A percentile compares a stretch with the other conserved stretches of the same genome.
Conservation (phyloP, 2,329 filamentous ascomycete genomes). For the Grosmannia clavigera region DNA sequence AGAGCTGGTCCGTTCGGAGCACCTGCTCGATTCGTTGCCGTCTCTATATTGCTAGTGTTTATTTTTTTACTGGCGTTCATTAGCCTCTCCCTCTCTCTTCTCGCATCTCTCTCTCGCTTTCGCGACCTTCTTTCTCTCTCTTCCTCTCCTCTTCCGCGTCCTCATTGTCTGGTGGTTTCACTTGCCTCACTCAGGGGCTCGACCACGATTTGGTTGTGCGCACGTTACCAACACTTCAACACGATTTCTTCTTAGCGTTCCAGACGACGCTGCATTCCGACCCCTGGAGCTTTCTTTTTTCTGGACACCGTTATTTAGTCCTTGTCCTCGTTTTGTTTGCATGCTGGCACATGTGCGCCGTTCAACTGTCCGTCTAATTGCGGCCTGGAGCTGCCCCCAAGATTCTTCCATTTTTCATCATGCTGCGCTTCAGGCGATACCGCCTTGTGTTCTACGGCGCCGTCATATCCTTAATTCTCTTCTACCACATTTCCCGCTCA, state of each 20-base stretch:
- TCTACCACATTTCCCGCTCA: constrained; percentile 36
- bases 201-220: not conserved
- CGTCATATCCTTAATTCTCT: constrained; percentile 39
- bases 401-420: constrained; percentile 15
- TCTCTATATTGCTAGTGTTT: too few relatives aligned
- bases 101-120: too few relatives aligned
- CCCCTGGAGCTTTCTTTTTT: too few relatives aligned
- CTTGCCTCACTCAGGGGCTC: not conserved
- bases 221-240: not conserved
- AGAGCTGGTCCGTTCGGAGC: too few relatives aligned
- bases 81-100: too few relatives aligned
- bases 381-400: not conserved
- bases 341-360: too few relatives aligned
- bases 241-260: not conserved
- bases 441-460: constrained; percentile 46
- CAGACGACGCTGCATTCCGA: not conserved
- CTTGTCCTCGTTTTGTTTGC: not conserved
- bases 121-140: too few relatives aligned
- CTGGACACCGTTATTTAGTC: too few relatives aligned
- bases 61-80: too few relatives aligned
- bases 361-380: not conserved
- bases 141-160: not conserved
- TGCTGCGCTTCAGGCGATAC: constrained; percentile 49
- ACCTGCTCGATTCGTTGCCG: too few relatives aligned
- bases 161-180: not conserved